phyloP scores from a whole-genome alignment of 2,329 filamentous ascomycete genomes.

The Aspergillus tanneri region DNA sequence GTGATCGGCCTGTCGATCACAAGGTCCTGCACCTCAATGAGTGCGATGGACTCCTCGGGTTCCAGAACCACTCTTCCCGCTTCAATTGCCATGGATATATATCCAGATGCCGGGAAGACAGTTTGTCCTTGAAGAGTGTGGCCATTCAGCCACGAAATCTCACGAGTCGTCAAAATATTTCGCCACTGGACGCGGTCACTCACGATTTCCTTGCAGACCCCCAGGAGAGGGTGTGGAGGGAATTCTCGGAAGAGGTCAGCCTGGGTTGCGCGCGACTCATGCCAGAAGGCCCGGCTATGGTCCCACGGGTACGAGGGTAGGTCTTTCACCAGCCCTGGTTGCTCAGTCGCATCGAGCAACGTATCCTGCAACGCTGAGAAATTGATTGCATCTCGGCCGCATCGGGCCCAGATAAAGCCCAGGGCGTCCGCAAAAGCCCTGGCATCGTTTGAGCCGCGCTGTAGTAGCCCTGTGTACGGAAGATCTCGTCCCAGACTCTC shows the following conservation, averaged over 20 bases:
- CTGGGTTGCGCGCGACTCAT: neutral
- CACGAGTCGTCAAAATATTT: neutral
- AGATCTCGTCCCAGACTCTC: conserved; percentile 13
- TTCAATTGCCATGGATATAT: neutral
- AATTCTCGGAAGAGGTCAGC: neutral
- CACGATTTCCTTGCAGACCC: neutral
- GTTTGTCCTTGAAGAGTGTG: neutral
- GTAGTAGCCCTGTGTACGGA: conserved; percentile 14
- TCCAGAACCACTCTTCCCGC: too few relatives aligned
- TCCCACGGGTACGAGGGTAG: neutral
- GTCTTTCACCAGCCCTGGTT: neutral
- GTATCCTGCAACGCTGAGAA: conserved; percentile 2
- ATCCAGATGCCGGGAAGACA: neutral
- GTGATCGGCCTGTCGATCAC: conserved; percentile 4
- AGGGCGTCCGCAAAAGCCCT: conserved; percentile 10
- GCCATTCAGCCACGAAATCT: neutral
- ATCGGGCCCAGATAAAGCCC: conserved; percentile 8
- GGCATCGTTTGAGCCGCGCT: conserved; percentile 6
- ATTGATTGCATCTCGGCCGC: conserved; percentile 2
- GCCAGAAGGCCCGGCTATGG: neutral
- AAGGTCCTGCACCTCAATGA: conserved; percentile 3
- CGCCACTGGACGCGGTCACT: neutral
- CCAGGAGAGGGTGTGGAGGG: neutral
- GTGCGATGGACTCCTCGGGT: too few relatives aligned
- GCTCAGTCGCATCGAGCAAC: neutral